Evolutionary conservation across 495 filamentous ascomycete genomes (phyloP), one percentile per base, ranked within the genome.

Genomic region (Lophiostoma macrostomum): DNA sequence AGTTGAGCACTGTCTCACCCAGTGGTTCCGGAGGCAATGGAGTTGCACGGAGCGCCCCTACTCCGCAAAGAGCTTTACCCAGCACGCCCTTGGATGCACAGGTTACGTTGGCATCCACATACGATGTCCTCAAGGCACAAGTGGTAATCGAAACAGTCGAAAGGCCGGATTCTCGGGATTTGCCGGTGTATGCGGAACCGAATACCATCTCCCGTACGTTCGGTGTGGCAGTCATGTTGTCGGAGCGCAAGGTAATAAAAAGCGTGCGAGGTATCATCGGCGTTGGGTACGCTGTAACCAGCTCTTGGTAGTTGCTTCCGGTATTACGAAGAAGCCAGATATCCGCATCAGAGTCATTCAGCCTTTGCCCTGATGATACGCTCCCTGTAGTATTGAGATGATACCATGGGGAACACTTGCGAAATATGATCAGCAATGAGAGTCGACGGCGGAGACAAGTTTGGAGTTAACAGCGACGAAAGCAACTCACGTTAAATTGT

Each of bases 341-440:
- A 18, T 18, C 35, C 16, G 35, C 35, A n/a, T 38, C 35, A 18
- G 35, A 8, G 19, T 38, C 6, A 18, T 38, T 38, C 7, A 18
- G 35, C 12, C 6, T 8, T 10, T 10, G 12, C 12, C 35, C 35
- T 10, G 7, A n/a, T 7, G n/a, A 32, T 32, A n/a, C 29, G 35
- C 35, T 18, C 35, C 12, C 14, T 10, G 35, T 8, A 6, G 35
- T 6, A 18, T 38, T 38, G 7, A 38, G 35, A 18, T 18, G 14
- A 18, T n/a, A 38, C 35, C 35, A 38, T 18, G 35, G 35, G 35
- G 35, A 38, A 38, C 35, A 38, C 35, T 38, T n/a, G 6, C 29
- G 7, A 38, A 6, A 6, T 18, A 38, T 7, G 12, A 38, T 38
- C 16, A 38, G 35, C 35, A 38, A n/a, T 18, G 16, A 38, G 7